Base-by-base conservation (phyloP, 2,329 filamentous ascomycete genomes). In the Trichoderma arundinaceum region DNA sequence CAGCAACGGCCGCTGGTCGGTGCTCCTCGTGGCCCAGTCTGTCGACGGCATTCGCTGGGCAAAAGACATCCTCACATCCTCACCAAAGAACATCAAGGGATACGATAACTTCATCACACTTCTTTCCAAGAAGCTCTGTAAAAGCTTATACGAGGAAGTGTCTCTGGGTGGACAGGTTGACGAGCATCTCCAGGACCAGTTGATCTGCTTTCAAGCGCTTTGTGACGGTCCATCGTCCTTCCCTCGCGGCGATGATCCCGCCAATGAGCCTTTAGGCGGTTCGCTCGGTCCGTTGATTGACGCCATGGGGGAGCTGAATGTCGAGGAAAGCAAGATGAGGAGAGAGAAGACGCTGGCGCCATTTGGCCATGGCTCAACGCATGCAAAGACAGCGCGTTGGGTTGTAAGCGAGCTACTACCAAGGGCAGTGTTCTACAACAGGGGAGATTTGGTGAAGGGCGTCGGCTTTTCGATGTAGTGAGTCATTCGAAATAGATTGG, bases 311-410 rank as follows among this genome's bases (percentile, higher is more conserved):
- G 71, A 72, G 12, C 67, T 80, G 5, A 69, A 70, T 2, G 43
- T 76, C 5, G 71, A 66, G 1, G 56, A 48, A 7, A 69, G 71
- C 19, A 70, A 71, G 22, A 68, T 79, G 71, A 77, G 75, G 46
- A 79, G 73, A 59, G 84, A 87, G 67, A 81, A 78, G 68, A 77
- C 77, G 1, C 69, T 77, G 13, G 76, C 79, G 65, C 85, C 86
- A 0, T 87, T 88, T 70, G 86, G 86, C 0, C 77, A 85, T 62
- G 86, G 86, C 0, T 84, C 81, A 53, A 76, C 78, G 68, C 86
- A 89, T 68, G 80, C 86, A 0, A 81, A 79, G 48, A 89, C 87
- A n/a, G 86, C 84, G 13, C 79, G 86, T 67, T 89, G 86, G 86
- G 83, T 89, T 22, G 79, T 78, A 1, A 79, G 81, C 35, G 76